These are phyloP conservation scores for Silene latifolia DNA, from an alignment of 148 eudicot species.

Conservation along the genomic window DNA sequence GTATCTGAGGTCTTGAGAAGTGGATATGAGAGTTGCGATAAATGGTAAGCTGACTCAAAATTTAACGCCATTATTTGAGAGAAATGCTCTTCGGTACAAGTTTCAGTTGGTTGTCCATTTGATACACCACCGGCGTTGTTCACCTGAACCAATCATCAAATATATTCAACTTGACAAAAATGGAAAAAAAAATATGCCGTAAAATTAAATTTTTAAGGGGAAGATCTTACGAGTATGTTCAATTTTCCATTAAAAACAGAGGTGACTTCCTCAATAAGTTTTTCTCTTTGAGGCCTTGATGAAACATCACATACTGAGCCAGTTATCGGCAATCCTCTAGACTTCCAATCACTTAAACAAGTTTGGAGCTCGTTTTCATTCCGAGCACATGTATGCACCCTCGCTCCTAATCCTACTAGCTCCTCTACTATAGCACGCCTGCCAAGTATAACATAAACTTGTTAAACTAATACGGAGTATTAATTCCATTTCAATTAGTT, in stretches of 20 bases:
- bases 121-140: slow-evolving; percentile 13
- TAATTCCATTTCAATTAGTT: too few species aligned
- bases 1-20: slow-evolving; percentile 13
- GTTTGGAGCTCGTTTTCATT: slow-evolving; percentile 7
- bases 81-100: neutral
- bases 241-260: neutral
- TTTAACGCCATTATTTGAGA: slow-evolving; percentile 3
- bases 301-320: slow-evolving; percentile 6
- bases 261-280: neutral
- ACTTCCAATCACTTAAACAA: slow-evolving; percentile 15
- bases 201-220: too few species aligned
- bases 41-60: slow-evolving; percentile 17
- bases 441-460: too few species aligned
- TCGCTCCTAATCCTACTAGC: slow-evolving; percentile 19
- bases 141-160: slow-evolving; percentile 1
- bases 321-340: slow-evolving; percentile 2
- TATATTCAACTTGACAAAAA: neutral
- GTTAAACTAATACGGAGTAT: too few species aligned
- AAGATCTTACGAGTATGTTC: neutral
- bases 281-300: neutral
- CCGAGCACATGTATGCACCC: slow-evolving; percentile 18
- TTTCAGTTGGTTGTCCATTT: neutral
- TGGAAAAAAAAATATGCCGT: too few species aligned
- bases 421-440: slow-evolving; percentile 14
- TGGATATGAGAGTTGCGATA: slow-evolving; percentile 21